Base-by-base conservation (phyloP, 106 monocot genomes). In the Apostasia shenzhenica region DNA sequence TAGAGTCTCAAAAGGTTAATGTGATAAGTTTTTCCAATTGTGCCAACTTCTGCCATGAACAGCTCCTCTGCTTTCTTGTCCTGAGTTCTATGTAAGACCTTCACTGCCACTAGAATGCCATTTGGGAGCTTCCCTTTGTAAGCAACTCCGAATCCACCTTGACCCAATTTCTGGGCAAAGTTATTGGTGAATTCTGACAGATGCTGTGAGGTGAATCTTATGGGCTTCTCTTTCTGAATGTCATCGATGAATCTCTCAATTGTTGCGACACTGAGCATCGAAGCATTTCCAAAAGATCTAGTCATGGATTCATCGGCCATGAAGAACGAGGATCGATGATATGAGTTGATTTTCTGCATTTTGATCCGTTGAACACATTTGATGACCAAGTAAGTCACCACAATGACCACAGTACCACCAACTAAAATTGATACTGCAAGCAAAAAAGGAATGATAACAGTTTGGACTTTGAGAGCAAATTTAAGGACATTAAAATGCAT, bases 21-120 rank as follows among this genome's bases (percentile, higher is more conserved):
- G 43, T 65, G 73, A 38, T 64, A 58, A 38, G 74, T 75, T 67
- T 67, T 75, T 63, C 57, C 70, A 8, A 70, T 70, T 2, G 46
- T 70, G 11, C 45, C 57, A 5, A 70, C 54, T 58, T 70, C 70
- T 37, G 66, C 67, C 66, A 74, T 74, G 67, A 74, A 74, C 55
- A 66, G 66, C 37, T 67, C 74, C 50, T 58, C 74, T 40, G 47
- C 67, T 47, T 38, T 48, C 44, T 58, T 74, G 11, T 74, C 13
- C 5, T 3, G 40, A 44, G 9, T 43, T 7, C 8, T 54, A 2
- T 59, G 45, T 3, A 74, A 47, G 39, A 74, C 57, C n/a, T 74
- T 74, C 1, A 55, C 74, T 48, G 74, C 74, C 1, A 74, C 48
- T 3, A 8, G 47, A 5, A 58, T 40, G 3, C 74, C 74, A 58